Evolutionary conservation across 2,329 filamentous ascomycete species (phyloP), one percentile per base, ranked within the genome.

Genomic region (Hymenotorrendiella dingleyae): DNA sequence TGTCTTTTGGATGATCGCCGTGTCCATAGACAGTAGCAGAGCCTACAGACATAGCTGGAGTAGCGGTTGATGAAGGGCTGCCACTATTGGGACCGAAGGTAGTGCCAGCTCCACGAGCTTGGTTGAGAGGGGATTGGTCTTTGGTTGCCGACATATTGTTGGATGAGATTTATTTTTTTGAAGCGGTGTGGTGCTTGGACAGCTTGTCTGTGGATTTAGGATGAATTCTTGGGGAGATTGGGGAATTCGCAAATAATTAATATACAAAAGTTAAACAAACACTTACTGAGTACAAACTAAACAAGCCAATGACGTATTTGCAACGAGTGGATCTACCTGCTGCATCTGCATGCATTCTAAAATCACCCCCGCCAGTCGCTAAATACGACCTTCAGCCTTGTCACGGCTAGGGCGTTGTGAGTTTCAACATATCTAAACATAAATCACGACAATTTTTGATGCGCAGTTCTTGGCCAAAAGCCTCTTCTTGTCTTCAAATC

Each of bases 21-120:
- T 58, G 57, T 5, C 59, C 58, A 27, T 48, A 50, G 22, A 55
- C 57, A 16, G 58, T 60, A 32, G 57, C 51, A 19, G 54, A 59
- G 9, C 57, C 56, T 7, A 47, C 54, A 7, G 55, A 54, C 19
- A 41, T 53, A 4, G 39, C 54, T 14, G 54, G 51, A 20, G 54
- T 61, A 22, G 53, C 57, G 11, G 38, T 42, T 9, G 44, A 51
- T 11, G 54, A 54, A 5, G 46, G 20, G 7, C 51, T 47, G 14
- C 38, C 40, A 35, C 53, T 49, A 9, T 52, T 49, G n/a, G 55
- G 53, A 2, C 54, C 53, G 22, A 50, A 59, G n/a, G 52, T 56
- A 35, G 52, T 54, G 22, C 53, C 48, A 30, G 50, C 49, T 40
- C 51, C 54, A 35, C 41, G 45, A 22, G 47, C 47, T 16, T 36